Conservation (phyloP, 2,329 filamentous ascomycete genomes). For the Emericellopsis atlantica region DNA sequence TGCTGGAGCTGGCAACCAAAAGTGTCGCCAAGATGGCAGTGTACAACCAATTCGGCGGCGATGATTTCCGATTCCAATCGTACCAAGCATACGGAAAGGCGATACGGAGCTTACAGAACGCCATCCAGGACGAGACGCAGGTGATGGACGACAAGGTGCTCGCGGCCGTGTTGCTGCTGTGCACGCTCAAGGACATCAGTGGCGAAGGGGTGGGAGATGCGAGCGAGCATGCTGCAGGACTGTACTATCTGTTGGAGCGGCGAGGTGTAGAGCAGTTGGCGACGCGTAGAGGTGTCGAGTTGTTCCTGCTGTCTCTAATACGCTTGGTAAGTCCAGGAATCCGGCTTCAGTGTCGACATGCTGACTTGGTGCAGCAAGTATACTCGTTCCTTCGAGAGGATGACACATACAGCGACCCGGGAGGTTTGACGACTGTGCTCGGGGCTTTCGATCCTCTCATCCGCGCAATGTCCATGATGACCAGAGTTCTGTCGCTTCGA, state of each 20-base stretch:
- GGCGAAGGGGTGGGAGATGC: conserved; percentile 15
- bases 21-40: conserved; percentile 20
- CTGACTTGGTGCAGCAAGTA: conserved; percentile 12
- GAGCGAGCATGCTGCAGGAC: conserved; percentile 16
- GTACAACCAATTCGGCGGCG: conserved; percentile 17
- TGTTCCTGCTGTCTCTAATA: conserved; percentile 15
- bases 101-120: conserved; percentile 13
- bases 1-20: conserved; percentile 16
- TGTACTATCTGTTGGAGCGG: conserved; percentile 18
- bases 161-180: conserved; percentile 15
- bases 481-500: conserved; percentile 9
- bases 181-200: conserved; percentile 18
- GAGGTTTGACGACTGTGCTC: conserved; percentile 13
- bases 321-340: conserved; percentile 12
- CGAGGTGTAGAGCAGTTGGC: conserved; percentile 16
- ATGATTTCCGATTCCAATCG: conserved; percentile 13
- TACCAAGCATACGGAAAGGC: conserved; percentile 15
- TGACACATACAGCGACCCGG: conserved; percentile 16
- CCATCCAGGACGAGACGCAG: conserved; percentile 10
- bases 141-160: conserved; percentile 16
- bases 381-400: conserved; percentile 18
- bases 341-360: background rate
- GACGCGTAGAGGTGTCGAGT: conserved; percentile 14
- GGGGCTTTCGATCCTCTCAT: conserved; percentile 16
- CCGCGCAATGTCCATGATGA: conserved; percentile 16